These are phyloP conservation scores for Prunus salicina DNA, from an alignment of 306 rosid species.

Conservation along the genomic window DNA sequence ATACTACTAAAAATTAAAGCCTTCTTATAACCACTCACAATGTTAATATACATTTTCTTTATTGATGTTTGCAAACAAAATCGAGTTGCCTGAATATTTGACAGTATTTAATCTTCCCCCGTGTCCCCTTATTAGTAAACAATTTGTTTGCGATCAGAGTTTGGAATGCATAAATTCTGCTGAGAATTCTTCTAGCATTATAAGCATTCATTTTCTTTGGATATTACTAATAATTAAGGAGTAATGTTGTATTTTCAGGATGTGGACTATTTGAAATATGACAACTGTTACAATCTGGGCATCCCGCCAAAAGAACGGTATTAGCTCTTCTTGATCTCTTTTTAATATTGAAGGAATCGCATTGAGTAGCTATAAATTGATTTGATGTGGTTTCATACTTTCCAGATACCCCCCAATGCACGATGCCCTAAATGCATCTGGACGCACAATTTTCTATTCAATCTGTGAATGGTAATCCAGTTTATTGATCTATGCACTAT, in stretches of 20 bases:
- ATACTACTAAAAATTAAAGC: not conserved
- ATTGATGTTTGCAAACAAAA: not conserved
- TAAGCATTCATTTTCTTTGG: not conserved
- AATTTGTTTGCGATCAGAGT: not conserved
- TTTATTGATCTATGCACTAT: slow-evolving; percentile 10
- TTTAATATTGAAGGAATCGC: slow-evolving; percentile 12
- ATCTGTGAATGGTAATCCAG: slow-evolving; percentile 77
- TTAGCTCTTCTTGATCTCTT: slow-evolving; percentile 31
- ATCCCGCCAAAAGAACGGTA: slow-evolving; percentile 76
- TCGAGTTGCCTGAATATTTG: not conserved
- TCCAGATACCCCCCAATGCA: slow-evolving; percentile 97
- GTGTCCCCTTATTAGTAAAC: not conserved
- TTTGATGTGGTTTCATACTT: slow-evolving; percentile 26
- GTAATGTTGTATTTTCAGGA: slow-evolving; percentile 44
- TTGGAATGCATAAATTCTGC: not conserved
- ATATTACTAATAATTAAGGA: not conserved
- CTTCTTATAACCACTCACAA: not conserved
- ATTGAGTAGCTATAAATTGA: slow-evolving; percentile 26
- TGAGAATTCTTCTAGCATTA: not conserved
- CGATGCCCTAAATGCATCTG: slow-evolving; percentile 73
- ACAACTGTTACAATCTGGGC: slow-evolving; percentile 87
- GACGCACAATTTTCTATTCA: slow-evolving; percentile 73
- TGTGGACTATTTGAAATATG: slow-evolving; percentile 91
- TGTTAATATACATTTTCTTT: not conserved
- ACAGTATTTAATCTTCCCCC: not conserved